Evolutionary conservation across 176 grass and related monocot species (phyloP).

Genomic region (Ananas comosus): DNA sequence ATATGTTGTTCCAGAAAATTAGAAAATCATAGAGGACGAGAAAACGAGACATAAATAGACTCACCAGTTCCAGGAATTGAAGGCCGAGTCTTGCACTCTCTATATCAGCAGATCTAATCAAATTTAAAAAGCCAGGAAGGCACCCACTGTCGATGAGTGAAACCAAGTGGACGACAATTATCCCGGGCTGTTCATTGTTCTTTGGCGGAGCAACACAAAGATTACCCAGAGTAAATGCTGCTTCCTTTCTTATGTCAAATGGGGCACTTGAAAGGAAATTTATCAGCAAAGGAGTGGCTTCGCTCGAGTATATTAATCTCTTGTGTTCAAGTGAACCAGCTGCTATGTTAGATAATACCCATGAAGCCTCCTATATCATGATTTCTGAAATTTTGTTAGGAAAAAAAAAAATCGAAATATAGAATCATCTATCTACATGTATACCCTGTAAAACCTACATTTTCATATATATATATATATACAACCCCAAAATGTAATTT

Average conservation of each 20-base stretch:
- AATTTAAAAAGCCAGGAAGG: constrained; percentile 66
- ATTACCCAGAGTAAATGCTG: constrained; percentile 74
- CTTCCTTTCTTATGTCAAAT: constrained; percentile 89
- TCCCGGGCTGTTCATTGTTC: constrained; percentile 30
- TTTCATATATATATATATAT: no score
- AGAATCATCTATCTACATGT: no score
- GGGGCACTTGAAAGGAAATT: constrained; percentile 44
- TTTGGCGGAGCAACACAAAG: constrained; percentile 66
- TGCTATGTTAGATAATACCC: constrained; percentile 89
- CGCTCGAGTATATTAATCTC: constrained; percentile 63
- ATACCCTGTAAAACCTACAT: no score
- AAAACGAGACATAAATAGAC: constrained; percentile 1
- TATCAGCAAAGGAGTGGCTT: constrained; percentile 50
- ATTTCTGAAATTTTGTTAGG: constrained; percentile 8
- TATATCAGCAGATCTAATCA: constrained; percentile 83
- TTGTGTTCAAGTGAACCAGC: constrained; percentile 78
- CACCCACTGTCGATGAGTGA: constrained; percentile 56
- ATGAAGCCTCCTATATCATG: constrained; percentile 63
- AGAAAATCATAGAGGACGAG: background rate
- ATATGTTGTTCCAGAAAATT: background rate
- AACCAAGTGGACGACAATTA: constrained; percentile 51
- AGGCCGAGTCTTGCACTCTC: constrained; percentile 78
- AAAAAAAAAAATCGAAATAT: constrained; percentile 17
- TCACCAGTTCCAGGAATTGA: constrained; percentile 90
- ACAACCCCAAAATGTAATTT: no score